These are phyloP conservation scores for Rauvolfia tetraphylla DNA, from an alignment of 257 asterid genomes.

Conservation along the genomic window DNA sequence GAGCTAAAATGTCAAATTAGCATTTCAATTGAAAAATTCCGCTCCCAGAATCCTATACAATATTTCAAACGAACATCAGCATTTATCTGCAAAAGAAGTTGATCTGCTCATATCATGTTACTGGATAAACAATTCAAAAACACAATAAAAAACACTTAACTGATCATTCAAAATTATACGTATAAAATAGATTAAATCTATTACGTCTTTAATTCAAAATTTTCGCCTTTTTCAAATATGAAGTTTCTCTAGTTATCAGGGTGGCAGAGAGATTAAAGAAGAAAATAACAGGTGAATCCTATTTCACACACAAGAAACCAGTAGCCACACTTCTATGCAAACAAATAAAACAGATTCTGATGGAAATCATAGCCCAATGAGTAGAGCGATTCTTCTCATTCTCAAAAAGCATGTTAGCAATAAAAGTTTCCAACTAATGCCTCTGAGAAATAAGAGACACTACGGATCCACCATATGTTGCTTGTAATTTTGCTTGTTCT, in stretches of 20 bases:
- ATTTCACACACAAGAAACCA: neutral
- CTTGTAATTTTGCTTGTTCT: neutral
- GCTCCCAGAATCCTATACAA: neutral
- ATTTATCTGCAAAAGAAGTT: neutral
- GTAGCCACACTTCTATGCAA: neutral
- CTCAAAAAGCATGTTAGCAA: neutral
- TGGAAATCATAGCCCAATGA: neutral
- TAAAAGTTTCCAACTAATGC: neutral
- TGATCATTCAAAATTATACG: neutral
- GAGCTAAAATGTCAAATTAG: slow-evolving; percentile 1
- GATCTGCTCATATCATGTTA: neutral
- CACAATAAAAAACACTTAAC: neutral
- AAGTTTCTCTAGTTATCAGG: neutral
- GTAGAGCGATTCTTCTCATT: neutral
- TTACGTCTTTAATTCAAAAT: neutral
- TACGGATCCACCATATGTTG: neutral
- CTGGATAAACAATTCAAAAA: neutral
- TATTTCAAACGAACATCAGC: neutral
- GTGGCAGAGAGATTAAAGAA: neutral
- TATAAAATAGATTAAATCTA: neutral
- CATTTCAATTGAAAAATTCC: neutral
- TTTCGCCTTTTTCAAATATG: neutral
- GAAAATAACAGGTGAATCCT: neutral
- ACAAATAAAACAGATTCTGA: neutral
- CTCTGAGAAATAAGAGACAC: neutral